Evolutionary conservation across 768 basidiomycete species (phyloP).

Genomic region (Lactarius vividus): DNA sequence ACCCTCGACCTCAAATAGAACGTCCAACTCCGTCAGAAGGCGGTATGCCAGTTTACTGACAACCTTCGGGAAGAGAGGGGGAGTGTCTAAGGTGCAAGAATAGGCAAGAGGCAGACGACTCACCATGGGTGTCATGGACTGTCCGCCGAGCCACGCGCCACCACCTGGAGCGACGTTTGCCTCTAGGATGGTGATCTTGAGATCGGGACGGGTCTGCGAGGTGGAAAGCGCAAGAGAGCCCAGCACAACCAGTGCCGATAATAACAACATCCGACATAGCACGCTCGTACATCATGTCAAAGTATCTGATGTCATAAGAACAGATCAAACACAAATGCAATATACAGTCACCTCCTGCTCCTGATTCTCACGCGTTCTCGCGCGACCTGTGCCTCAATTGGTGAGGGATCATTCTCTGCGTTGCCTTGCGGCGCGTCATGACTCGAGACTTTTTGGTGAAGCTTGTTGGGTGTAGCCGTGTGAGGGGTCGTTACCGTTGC

Average conservation of each 20-base stretch:
- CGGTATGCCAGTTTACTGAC: constrained; percentile 74
- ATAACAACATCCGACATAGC: constrained; percentile 77
- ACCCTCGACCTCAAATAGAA: constrained; percentile 78
- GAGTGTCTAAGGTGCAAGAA: not conserved
- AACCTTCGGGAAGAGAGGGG: constrained; percentile 42
- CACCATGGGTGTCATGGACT: constrained; percentile 79
- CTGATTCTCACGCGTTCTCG: constrained; percentile 57
- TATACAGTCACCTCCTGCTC: constrained; percentile 45
- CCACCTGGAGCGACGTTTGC: constrained; percentile 70
- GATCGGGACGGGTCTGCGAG: constrained; percentile 64
- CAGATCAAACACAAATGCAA: not conserved
- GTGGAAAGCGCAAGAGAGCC: constrained; percentile 71
- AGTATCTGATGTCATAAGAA: constrained; percentile 49
- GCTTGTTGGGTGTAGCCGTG: constrained; percentile 32
- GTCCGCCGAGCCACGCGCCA: constrained; percentile 76
- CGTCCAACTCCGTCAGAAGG: constrained; percentile 66
- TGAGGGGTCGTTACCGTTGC: constrained; percentile 32
- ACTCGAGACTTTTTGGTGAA: constrained; percentile 29
- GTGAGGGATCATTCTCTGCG: constrained; percentile 58
- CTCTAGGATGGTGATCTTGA: constrained; percentile 65
- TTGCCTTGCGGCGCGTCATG: constrained; percentile 52
- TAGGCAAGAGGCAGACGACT: constrained; percentile 1
- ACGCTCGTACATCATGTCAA: constrained; percentile 68
- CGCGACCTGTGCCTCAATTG: constrained; percentile 74
- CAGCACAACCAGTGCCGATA: constrained; percentile 65